These are phyloP conservation scores for Metschnikowia anglica DNA, from an alignment of 805 yeast genomes.

Conservation along the genomic window DNA sequence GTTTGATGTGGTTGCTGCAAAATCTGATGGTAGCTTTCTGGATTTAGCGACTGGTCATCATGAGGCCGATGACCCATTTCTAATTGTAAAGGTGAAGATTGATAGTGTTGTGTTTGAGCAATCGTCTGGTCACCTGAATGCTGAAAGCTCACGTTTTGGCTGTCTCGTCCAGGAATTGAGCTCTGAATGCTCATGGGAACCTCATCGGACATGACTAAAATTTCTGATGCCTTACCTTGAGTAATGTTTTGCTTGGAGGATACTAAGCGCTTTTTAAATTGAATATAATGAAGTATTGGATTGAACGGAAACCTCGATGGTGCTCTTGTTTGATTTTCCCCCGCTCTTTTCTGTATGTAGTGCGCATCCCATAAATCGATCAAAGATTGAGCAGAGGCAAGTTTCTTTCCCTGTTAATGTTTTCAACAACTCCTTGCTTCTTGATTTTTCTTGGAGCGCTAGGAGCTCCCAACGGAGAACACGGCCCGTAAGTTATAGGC, in stretches of 20 bases:
- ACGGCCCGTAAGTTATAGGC: slow-evolving; percentile 11
- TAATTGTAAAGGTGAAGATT: background rate
- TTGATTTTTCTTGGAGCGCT: slow-evolving; percentile 31
- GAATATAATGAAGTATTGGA: too few species aligned
- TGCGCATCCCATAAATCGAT: too few species aligned
- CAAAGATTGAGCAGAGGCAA: slow-evolving; percentile 18
- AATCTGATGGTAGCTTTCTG: background rate
- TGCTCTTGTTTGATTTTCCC: too few species aligned
- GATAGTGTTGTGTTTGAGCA: background rate
- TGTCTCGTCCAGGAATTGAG: slow-evolving; percentile 3
- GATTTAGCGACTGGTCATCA: background rate
- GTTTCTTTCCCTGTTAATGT: slow-evolving; percentile 24
- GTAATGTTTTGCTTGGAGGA: background rate
- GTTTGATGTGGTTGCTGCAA: background rate
- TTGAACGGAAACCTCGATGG: too few species aligned
- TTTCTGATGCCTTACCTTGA: too few species aligned
- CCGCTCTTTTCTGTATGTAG: too few species aligned
- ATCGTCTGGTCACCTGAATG: background rate
- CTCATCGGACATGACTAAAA: slow-evolving; percentile 41
- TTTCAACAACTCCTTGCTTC: slow-evolving; percentile 21
- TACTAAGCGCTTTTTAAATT: too few species aligned
- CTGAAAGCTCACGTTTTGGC: background rate
- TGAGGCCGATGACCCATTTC: background rate
- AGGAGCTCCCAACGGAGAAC: slow-evolving; percentile 15
- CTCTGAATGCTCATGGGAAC: slow-evolving; percentile 20